Percentiles rank a stretch among this genome's conserved stretches.
These are phyloP conservation scores for Penicillium sp. DNA, from an alignment of 2,329 filamentous ascomycete genomes.

Conservation along the genomic window DNA sequence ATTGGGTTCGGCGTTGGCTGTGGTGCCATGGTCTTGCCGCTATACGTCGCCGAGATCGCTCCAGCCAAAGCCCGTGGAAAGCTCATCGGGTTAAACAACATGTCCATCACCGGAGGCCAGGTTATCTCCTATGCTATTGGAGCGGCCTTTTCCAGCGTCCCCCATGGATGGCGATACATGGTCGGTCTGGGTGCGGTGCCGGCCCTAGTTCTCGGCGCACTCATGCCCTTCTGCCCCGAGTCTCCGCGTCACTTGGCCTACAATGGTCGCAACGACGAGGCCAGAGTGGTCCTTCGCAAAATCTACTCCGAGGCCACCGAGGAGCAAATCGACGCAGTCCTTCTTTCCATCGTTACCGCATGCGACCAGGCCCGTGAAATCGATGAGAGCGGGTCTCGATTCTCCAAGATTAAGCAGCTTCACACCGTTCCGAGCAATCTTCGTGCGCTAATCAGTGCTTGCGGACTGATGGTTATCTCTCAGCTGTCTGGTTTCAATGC, in stretches of 20 bases:
- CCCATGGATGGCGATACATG: conserved; percentile 53
- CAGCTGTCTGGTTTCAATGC: conserved; percentile 52
- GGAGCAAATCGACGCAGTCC: conserved; percentile 48
- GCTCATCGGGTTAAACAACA: conserved; percentile 46
- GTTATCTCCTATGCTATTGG: conserved; percentile 47
- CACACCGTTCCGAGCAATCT: conserved; percentile 39
- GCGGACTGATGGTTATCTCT: conserved; percentile 55
- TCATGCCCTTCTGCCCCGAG: conserved; percentile 50
- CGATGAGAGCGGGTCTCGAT: conserved; percentile 43
- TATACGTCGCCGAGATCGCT: conserved; percentile 54
- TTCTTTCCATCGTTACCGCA: conserved; percentile 43
- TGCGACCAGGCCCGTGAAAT: conserved; percentile 46
- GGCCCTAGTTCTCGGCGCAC: conserved; percentile 45
- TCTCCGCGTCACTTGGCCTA: conserved; percentile 28
- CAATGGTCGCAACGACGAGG: conserved; percentile 19
- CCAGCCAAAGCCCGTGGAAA: conserved; percentile 52
- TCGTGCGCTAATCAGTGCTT: conserved; percentile 49
- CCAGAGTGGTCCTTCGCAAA: conserved; percentile 36
- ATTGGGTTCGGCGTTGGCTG: conserved; percentile 54
- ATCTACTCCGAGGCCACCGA: conserved; percentile 35
- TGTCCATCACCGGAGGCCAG: conserved; percentile 47
- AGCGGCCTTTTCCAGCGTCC: conserved; percentile 43
- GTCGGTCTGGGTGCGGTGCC: conserved; percentile 52
- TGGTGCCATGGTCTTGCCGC: conserved; percentile 50
- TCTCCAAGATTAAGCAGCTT: conserved; percentile 50